These are phyloP conservation scores for Fusarium begoniae DNA, from an alignment of 2,329 filamentous ascomycete species.

Conservation along the genomic window DNA sequence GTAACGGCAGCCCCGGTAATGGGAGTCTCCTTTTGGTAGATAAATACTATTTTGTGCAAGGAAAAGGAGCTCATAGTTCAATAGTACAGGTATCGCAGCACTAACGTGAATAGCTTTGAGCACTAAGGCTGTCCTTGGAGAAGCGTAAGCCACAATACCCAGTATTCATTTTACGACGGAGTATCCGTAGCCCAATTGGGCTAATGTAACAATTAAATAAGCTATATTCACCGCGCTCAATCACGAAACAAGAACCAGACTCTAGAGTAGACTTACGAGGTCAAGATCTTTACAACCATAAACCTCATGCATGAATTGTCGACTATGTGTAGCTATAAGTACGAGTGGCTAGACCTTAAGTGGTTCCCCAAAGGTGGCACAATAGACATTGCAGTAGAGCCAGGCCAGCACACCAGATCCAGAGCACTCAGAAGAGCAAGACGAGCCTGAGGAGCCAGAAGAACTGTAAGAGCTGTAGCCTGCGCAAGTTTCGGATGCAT, in stretches of 20 bases:
- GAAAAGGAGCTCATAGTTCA: too few relatives aligned
- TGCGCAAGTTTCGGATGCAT: not conserved
- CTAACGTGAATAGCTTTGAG: too few relatives aligned
- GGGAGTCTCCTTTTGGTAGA: not conserved
- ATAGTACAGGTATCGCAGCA: not conserved
- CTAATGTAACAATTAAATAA: too few relatives aligned
- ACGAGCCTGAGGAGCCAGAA: fast-evolving
- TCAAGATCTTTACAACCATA: too few relatives aligned
- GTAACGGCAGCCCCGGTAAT: not conserved
- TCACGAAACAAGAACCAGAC: too few relatives aligned
- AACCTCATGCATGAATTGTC: fast-evolving
- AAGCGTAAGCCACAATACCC: too few relatives aligned
- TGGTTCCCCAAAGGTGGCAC: not conserved
- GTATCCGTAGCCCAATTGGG: too few relatives aligned
- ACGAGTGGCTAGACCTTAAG: not conserved
- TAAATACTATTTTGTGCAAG: not conserved
- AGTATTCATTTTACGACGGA: too few relatives aligned
- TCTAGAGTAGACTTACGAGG: too few relatives aligned
- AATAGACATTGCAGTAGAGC: not conserved
- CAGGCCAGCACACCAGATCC: not conserved
- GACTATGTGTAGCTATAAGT: not conserved
- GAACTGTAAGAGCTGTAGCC: too few relatives aligned
- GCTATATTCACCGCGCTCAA: fast-evolving
- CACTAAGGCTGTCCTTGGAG: too few relatives aligned
- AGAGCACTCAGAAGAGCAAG: not conserved